phyloP scores from a whole-genome alignment of 2,329 filamentous ascomycete genomes.

The Escovopsis weberi region DNA sequence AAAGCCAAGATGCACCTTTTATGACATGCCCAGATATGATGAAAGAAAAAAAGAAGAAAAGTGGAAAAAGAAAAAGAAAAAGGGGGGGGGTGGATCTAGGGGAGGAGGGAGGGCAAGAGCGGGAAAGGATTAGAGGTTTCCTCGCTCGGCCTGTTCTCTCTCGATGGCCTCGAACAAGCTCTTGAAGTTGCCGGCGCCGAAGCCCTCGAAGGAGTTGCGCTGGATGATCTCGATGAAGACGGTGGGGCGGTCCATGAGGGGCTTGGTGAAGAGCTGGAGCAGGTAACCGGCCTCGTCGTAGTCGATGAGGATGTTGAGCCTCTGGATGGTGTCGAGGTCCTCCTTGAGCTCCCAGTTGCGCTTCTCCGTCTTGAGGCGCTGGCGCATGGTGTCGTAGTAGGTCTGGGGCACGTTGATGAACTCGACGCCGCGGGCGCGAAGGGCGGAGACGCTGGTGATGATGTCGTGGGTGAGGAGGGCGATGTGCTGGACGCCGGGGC shows the following conservation, averaged over 20 bases:
- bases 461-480: conserved; percentile 74
- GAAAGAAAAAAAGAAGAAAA: too few species aligned
- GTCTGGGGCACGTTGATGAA: conserved; percentile 83
- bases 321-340: conserved; percentile 62
- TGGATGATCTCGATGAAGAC: conserved; percentile 97
- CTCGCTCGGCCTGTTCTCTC: conserved; percentile 73
- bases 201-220: conserved; percentile 77
- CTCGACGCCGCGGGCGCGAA: conserved; percentile 78
- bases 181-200: conserved; percentile 93
- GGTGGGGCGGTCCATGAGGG: conserved; percentile 84
- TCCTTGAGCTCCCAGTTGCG: conserved; percentile 54
- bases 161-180: conserved; percentile 91
- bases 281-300: conserved; percentile 89
- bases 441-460: conserved; percentile 57
- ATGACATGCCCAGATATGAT: too few species aligned
- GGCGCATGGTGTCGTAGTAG: conserved; percentile 68
- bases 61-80: too few species aligned
- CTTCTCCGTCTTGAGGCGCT: conserved; percentile 52
- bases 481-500: conserved; percentile 85
- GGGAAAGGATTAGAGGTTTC: conserved; percentile 48
- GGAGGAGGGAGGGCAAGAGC: background rate
- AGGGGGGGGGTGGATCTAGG: too few species aligned
- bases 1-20: too few species aligned
- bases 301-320: conserved; percentile 79
- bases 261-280: conserved; percentile 65